Conservation (phyloP, 2,329 filamentous ascomycete species). For the Stachybotrys chartarum region DNA sequence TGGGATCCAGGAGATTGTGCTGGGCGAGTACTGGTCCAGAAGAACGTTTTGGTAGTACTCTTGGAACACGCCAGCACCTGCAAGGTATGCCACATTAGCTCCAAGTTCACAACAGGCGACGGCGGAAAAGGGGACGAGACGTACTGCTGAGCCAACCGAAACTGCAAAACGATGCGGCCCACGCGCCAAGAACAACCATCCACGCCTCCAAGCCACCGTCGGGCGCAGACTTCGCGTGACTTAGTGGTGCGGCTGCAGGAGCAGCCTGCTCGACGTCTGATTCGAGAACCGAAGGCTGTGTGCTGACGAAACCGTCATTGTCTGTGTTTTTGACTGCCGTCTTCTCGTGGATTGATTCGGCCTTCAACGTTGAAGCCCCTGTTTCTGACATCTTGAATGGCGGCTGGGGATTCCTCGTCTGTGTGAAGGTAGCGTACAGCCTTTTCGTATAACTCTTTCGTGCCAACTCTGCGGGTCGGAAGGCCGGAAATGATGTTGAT, state of each 20-base stretch:
- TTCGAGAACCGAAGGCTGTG: neutral
- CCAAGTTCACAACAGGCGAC: neutral
- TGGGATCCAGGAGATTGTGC: conserved; percentile 48
- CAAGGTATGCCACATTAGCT: conserved; percentile 1
- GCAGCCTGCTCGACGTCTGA: neutral
- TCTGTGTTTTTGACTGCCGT: neutral
- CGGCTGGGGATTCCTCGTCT: too few relatives aligned
- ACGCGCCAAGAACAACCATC: conserved; percentile 21
- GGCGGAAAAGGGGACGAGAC: neutral
- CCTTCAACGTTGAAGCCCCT: neutral
- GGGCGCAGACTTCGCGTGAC: conserved; percentile 1
- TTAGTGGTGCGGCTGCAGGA: neutral
- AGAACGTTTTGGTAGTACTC: conserved; percentile 42
- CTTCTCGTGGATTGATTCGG: neutral
- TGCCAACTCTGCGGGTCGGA: too few relatives aligned
- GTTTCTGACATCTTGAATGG: neutral
- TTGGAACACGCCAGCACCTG: conserved; percentile 40
- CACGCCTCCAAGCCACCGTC: conserved; percentile 18
- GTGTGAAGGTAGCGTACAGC: too few relatives aligned
- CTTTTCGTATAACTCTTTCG: too few relatives aligned
- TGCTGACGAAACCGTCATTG: neutral
- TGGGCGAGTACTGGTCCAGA: conserved; percentile 36
- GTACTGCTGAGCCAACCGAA: conserved; percentile 22
- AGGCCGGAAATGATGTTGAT: neutral
- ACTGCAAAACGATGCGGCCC: conserved; percentile 22